Evolutionary conservation across 2,329 filamentous ascomycete species (phyloP).

Genomic region (Talaromyces piceae): DNA sequence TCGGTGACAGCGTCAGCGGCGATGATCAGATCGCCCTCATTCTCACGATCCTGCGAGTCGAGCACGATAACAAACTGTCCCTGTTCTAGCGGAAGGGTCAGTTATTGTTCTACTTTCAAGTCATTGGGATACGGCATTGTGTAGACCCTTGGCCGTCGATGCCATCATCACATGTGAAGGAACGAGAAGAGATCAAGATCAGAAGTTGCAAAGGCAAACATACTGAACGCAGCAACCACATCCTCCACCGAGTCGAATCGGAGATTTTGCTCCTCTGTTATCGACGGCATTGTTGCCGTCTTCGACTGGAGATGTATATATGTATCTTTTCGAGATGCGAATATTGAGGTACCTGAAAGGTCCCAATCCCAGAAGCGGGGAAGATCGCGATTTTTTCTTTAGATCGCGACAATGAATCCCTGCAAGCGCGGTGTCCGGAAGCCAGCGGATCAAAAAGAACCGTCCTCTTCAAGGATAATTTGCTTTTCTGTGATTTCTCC

Average conservation of each 20-base stretch:
- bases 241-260: conserved; percentile 38
- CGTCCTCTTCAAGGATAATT: no score
- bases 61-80: conserved; percentile 95
- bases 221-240: conserved; percentile 35
- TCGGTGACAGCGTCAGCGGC: conserved; percentile 77
- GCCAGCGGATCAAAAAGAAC: background rate
- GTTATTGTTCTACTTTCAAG: background rate
- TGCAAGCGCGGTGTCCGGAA: background rate
- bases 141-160: background rate
- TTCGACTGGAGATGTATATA: background rate
- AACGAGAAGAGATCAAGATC: background rate
- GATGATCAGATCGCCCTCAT: conserved; percentile 97
- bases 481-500: no score
- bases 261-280: conserved; percentile 21
- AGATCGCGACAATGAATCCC: no score
- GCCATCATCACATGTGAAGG: background rate
- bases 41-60: conserved; percentile 86
- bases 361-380: background rate
- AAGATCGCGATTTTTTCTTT: background rate
- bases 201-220: conserved; percentile 19
- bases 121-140: background rate
- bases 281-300: conserved; percentile 5
- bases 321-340: background rate
- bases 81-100: conserved; percentile 43
- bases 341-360: no score